Evolutionary conservation across 371 early-diverging fungal species (phyloP), one percentile per base, ranked within the genome.

Genomic region (Gilbertella persicaria): DNA sequence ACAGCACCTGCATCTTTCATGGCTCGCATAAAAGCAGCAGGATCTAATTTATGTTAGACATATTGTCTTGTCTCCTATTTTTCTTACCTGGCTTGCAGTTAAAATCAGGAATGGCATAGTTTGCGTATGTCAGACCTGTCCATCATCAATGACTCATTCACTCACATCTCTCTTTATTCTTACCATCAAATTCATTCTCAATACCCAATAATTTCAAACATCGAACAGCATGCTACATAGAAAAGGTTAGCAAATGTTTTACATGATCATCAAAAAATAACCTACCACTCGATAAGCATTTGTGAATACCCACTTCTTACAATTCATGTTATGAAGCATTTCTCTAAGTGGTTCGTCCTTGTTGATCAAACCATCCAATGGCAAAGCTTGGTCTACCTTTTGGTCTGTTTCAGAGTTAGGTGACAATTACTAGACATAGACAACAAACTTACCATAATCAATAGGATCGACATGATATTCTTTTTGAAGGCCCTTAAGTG

Each of bases 231-330:
- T 93, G 93, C 79, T 85, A 65, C 23, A 55, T 23, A 45, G n/a
- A 9, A 21, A 16, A 21, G 13, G 9, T 45, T 24, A 26, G 19
- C 37, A 44, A n/a, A 5, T 41, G 17, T 17, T 29, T 14, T 12
- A n/a, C 10, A 14, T 40, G 13, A 33, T 33, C 30, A 9, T 17
- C 43, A n/a, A 2, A 5, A 21, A 8, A 42, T 1, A 25, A 63
- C 75, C 46, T 82, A 82, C 85, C n/a, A 67, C 65, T 45, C 71
- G 56, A 39, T 87, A 90, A 14, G 93, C 93, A 55, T 92, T 93
- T 30, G 93, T 93, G 53, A 90, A 90, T n/a, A 88, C 84, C 92
- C 92, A 92, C 39, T 85, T 88, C 19, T 79, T 84, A 16, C 78
- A 59, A 5, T 75, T 76, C 23, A 88, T 50, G 0, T 59, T 46